Evolutionary conservation across 1,284 basidiomycete genomes (phyloP), one percentile per base, ranked within the genome.

Genomic region (Blastosporella zonata): DNA sequence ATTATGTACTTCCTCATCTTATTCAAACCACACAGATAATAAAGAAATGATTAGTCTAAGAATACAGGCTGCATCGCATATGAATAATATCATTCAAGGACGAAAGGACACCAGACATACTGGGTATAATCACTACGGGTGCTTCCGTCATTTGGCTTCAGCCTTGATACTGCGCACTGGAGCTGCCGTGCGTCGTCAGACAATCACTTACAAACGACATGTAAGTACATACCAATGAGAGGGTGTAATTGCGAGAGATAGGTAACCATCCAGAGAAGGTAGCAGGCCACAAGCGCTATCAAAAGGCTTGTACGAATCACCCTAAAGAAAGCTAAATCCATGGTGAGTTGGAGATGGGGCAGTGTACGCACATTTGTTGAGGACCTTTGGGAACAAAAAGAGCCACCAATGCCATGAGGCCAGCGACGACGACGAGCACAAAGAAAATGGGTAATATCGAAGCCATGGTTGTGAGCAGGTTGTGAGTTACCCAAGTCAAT

Each of bases 221-320:
- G 9, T 2, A 29, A 6, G 8, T 22, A 66, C 83, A 56, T 54
- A 95, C 94, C 70, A 63, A 95, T 84, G 48, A 97, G 75, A 39
- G 93, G 94, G 64, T 97, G 84, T 43, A 96, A 67, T 66, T 97
- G 93, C 1, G 91, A 90, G 62, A 96, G 76, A 66, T 95, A 97
- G 6, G 93, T 93, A 62, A 95, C 82, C 67, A 87, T 87, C 93
- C 93, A 97, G 85, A 97, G 88, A 58, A 97, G 77, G 71, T 93
- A 97, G 69, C 89, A 93, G 54, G 81, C 87, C 3, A 82, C 72
- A 15, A 96, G 67, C 1, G 88, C 79, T 50, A 97, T 79, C 68
- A 91, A 74, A 39, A 90, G 63, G 54, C 79, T 79, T 4, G 91
- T 88, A 60, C 93, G 85, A 57, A 93, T 77, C 37, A 93, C 78